Evolutionary conservation across 495 filamentous ascomycete genomes (phyloP).

Genomic region (Hamigera avellanea): DNA sequence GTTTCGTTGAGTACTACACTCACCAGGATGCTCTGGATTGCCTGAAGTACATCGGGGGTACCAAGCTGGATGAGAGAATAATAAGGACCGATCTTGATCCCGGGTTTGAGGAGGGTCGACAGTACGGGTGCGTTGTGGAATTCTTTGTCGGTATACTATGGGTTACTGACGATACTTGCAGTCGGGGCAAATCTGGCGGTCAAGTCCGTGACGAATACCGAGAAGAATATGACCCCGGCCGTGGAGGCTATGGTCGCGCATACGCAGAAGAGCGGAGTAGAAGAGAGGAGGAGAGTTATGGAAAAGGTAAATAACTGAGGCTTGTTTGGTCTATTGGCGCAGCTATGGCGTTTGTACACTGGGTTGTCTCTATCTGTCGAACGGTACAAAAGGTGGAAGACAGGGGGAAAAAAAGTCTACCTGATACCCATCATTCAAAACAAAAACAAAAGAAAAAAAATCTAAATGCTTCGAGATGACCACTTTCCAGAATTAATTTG

Average conservation of each 20-base stretch:
- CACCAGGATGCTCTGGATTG: slow-evolving; percentile 93
- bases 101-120: slow-evolving; percentile 88
- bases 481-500: slow-evolving; percentile 7
- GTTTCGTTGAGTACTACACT: slow-evolving; percentile 98
- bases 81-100: slow-evolving; percentile 96
- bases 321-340: slow-evolving; percentile 9
- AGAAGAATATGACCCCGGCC: slow-evolving; percentile 88
- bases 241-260: slow-evolving; percentile 72
- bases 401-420: slow-evolving; percentile 7
- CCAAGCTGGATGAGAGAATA: slow-evolving; percentile 95
- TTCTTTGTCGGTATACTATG: slow-evolving; percentile 10
- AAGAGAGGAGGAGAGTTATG: slow-evolving; percentile 45
- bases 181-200: slow-evolving; percentile 80
- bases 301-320: slow-evolving; percentile 30
- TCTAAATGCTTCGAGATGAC: background rate
- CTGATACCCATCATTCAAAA: slow-evolving; percentile 11
- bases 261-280: slow-evolving; percentile 51
- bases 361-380: slow-evolving; percentile 11
- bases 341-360: slow-evolving; percentile 26
- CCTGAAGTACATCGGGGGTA: slow-evolving; percentile 96
- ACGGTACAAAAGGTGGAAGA: slow-evolving; percentile 7
- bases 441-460: background rate
- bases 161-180: slow-evolving; percentile 16
- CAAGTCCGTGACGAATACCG: slow-evolving; percentile 97
- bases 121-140: slow-evolving; percentile 59